Conservation (phyloP, 2,329 filamentous ascomycete species). For the Beauveria rudraprayagi region DNA sequence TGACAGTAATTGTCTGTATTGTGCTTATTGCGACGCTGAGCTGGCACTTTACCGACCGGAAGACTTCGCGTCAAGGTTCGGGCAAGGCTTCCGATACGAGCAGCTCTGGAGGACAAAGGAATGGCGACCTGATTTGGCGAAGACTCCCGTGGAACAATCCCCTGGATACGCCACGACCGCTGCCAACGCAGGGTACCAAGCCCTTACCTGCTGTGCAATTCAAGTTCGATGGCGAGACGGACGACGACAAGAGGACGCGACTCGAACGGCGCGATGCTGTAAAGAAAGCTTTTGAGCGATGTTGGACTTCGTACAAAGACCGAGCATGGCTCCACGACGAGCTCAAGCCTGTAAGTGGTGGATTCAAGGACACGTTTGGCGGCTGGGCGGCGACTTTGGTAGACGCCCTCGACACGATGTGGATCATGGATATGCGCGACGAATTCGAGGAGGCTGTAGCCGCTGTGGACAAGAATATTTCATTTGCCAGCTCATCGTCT, state of each 20-base stretch:
- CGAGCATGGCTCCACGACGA: constrained; percentile 47
- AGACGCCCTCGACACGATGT: constrained; percentile 52
- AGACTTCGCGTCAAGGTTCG: not conserved
- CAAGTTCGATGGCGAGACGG: constrained; percentile 12
- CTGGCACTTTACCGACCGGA: not conserved
- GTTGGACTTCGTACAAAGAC: constrained; percentile 43
- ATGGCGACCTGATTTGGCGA: constrained; percentile 3
- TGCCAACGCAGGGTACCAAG: not conserved
- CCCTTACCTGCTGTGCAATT: constrained; percentile 6
- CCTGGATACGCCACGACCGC: not conserved
- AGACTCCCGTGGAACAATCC: constrained; percentile 8
- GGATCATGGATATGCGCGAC: constrained; percentile 50
- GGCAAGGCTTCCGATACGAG: not conserved
- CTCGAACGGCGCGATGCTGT: constrained; percentile 31
- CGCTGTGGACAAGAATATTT: constrained; percentile 37
- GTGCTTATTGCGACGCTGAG: not conserved
- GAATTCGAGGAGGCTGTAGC: constrained; percentile 48
- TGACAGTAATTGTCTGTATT: not conserved
- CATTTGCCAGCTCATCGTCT: constrained; percentile 38
- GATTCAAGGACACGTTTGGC: constrained; percentile 39
- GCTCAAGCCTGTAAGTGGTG: constrained; percentile 39
- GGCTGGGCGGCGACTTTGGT: constrained; percentile 53
- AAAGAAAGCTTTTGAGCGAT: constrained; percentile 32
- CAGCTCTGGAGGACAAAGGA: not conserved
- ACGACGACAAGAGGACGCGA: constrained; percentile 21